Evolutionary conservation across 1,284 basidiomycete genomes (phyloP).

Genomic region (Ustilago cynodontis): DNA sequence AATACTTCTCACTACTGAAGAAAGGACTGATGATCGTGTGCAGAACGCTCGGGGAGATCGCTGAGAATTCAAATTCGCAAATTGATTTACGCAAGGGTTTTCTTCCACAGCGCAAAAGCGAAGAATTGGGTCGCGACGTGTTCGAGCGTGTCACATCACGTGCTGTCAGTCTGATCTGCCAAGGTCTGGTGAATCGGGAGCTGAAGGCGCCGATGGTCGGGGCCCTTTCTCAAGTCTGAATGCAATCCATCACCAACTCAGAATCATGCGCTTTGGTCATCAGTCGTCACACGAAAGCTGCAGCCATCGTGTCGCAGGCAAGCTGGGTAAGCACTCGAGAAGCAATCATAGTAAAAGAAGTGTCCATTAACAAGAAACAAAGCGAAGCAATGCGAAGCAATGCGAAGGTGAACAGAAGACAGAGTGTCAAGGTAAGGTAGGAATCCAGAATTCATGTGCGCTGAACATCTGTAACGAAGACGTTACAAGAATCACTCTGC

Average conservation of each 20-base stretch:
- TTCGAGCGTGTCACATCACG: constrained; percentile 24
- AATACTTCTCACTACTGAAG: neutral
- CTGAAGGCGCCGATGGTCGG: neutral
- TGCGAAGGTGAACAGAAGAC: neutral
- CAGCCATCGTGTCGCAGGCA: neutral
- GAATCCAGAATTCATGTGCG: no score
- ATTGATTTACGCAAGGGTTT: constrained; percentile 18
- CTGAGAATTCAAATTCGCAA: neutral
- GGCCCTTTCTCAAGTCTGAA: neutral
- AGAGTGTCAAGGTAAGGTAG: neutral
- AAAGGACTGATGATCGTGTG: neutral
- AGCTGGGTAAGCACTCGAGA: neutral
- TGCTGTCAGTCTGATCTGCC: constrained; percentile 1
- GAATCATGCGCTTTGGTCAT: neutral
- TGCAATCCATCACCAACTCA: neutral
- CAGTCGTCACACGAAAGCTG: neutral
- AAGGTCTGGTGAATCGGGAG: neutral
- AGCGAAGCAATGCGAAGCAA: neutral
- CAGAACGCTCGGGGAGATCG: neutral
- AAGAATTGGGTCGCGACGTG: constrained; percentile 25
- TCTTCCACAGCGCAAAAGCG: neutral
- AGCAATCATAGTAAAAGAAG: constrained; percentile 11
- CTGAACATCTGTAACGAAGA: neutral
- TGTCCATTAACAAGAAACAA: constrained; percentile 38
- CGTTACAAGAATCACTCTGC: constrained; percentile 10